Evolutionary conservation across 768 basidiomycete genomes (phyloP).

Genomic region (Lentinula sp.): DNA sequence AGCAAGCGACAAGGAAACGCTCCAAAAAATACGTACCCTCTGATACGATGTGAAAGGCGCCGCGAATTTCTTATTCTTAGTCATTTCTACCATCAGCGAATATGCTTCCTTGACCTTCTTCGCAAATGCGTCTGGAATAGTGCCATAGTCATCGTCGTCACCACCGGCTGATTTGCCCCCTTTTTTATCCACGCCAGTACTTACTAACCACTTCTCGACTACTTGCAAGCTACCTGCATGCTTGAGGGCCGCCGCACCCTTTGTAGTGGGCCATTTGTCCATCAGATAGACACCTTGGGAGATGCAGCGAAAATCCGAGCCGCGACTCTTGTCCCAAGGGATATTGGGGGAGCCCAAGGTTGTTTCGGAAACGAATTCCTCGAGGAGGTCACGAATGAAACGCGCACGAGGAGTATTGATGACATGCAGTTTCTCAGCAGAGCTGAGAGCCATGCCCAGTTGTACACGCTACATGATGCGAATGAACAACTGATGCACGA

Average conservation of each 20-base stretch:
- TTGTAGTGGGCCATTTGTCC: conserved; percentile 19
- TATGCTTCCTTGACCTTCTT: conserved; percentile 4
- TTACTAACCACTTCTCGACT: conserved; percentile 2
- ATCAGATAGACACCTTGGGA: conserved; percentile 49
- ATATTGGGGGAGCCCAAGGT: conserved; percentile 18
- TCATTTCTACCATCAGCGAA: not conserved
- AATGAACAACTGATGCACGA: not conserved
- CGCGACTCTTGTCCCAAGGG: conserved; percentile 33
- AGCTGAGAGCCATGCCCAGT: conserved; percentile 55
- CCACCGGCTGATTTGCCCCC: not conserved
- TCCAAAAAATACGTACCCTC: not conserved
- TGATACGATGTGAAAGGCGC: not conserved
- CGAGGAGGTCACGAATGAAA: conserved; percentile 53
- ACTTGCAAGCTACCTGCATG: not conserved
- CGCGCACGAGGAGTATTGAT: conserved; percentile 48
- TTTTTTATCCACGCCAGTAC: not conserved
- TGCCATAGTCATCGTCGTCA: not conserved
- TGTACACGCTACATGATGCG: conserved; percentile 53
- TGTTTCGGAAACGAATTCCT: conserved; percentile 36
- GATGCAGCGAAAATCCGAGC: conserved; percentile 54
- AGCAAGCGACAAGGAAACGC: not conserved
- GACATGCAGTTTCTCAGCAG: conserved; percentile 64
- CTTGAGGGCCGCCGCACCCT: not conserved
- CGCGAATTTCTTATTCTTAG: not conserved
- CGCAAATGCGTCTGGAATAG: not conserved